Evolutionary conservation across 2,329 filamentous ascomycete species (phyloP), one percentile per base, ranked within the genome.

Genomic region (Neofusicoccum laricinum): DNA sequence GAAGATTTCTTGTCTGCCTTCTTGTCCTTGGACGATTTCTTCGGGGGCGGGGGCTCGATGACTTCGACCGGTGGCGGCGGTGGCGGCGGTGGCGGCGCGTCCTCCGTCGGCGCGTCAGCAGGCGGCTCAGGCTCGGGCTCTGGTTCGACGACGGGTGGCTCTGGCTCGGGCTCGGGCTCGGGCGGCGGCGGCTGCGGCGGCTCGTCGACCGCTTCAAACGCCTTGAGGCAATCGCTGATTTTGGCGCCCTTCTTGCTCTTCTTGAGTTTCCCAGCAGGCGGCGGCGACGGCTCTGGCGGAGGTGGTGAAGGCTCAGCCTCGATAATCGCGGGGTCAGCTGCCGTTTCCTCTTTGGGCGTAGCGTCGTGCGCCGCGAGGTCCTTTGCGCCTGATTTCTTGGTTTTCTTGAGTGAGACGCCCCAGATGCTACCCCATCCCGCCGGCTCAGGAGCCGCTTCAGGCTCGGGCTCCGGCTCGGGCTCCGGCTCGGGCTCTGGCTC

Each of bases 391-490:
- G 73, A 70, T 69, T 80, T 80, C 66, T 79, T 81, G 7, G 75
- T 76, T 65, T 78, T 78, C 69, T 79, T 80, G 61, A 79, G 71
- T 64, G 76, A 78, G 48, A 79, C 74, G 63, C 80, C 80, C 78
- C 78, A 82, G 63, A 78, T 77, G 57, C 76, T 79, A 49, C 78
- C 79, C 74, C 30, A 68, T 67, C 69, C 66, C 48, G 71, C 43
- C 11, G 61, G 38, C 11, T 45, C 49, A n/a, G 49, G 61, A 25
- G 25, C 34, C 7, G 38, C 55, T 62, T 75, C 74, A 4, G 71
- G 70, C n/a, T 72, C 69, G 72, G 70, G 72, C 36, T 72, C 72
- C 12, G 69, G 66, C 51, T 71, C 41, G 17, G 61, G 61, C 7
- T 25, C 61, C 19, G 49, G 61, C 25, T 51, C 45, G 15, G 59